phyloP scores from a whole-genome alignment of 2,329 filamentous ascomycete species.

The Teratosphaeria destructans region DNA sequence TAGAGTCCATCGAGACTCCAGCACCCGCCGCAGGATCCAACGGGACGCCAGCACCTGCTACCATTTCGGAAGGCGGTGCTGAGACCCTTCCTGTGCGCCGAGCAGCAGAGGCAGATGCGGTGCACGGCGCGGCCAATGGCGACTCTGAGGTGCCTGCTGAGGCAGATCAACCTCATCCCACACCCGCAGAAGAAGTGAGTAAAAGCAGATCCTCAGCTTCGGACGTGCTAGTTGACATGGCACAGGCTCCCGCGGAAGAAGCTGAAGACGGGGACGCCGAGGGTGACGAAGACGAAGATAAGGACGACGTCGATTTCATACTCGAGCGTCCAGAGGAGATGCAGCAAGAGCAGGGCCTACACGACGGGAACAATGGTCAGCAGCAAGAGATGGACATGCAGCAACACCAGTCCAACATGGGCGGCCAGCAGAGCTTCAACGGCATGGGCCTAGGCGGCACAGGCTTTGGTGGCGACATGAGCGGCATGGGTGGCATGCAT shows the following conservation, averaged over 20 bases:
- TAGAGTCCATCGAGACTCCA: background rate
- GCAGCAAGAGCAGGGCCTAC: slow-evolving; percentile 4
- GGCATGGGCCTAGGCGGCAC: slow-evolving; percentile 16
- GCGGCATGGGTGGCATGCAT: slow-evolving; percentile 29
- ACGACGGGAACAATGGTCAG: background rate
- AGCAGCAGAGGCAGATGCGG: slow-evolving; percentile 12
- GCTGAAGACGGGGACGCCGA: slow-evolving; percentile 14
- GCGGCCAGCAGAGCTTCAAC: slow-evolving; percentile 10
- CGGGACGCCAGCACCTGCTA: background rate
- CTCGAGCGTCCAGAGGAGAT: slow-evolving; percentile 18
- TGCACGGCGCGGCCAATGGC: background rate
- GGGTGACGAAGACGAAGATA: slow-evolving; percentile 8
- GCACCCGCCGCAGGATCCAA: slow-evolving; percentile 1
- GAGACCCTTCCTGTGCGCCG: slow-evolving; percentile 30
- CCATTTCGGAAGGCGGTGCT: background rate
- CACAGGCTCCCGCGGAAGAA: slow-evolving; percentile 15
- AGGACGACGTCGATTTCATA: slow-evolving; percentile 14
- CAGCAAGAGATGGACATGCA: slow-evolving; percentile 2
- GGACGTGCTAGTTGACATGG: background rate
- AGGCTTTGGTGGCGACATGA: slow-evolving; percentile 15
- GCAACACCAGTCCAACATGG: slow-evolving; percentile 10
- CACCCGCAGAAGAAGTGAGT: background rate
- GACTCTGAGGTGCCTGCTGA: slow-evolving; percentile 1
- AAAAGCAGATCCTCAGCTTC: background rate
- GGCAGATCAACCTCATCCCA: background rate